Percentiles rank a stretch among this genome's conserved stretches.
Evolutionary conservation across 805 yeast species (phyloP).

Genomic region (Lipomyces spencermartinsiae): DNA sequence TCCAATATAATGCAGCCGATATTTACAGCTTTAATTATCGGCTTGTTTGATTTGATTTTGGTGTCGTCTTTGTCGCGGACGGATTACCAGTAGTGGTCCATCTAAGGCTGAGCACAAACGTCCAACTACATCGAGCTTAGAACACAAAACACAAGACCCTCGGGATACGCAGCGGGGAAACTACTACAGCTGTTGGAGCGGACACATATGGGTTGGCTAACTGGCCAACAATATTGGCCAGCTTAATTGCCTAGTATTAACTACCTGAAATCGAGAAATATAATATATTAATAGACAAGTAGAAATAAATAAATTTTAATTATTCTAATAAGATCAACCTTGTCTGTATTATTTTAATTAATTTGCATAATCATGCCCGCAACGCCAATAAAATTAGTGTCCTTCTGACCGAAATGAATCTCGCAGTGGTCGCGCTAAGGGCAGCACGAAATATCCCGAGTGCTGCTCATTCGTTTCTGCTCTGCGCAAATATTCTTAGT

Average conservation of each 20-base stretch:
- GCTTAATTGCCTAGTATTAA: no score
- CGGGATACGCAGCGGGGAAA: background rate
- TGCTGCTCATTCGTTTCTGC: background rate
- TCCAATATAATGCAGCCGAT: background rate
- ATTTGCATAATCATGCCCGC: background rate
- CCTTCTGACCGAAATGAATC: background rate
- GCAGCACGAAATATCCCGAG: background rate
- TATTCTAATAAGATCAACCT: no score
- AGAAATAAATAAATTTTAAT: no score
- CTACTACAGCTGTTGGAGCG: no score
- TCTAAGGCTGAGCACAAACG: background rate
- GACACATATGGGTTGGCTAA: no score
- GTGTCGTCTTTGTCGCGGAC: background rate
- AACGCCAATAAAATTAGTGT: background rate
- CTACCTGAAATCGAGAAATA: background rate
- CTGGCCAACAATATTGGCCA: no score
- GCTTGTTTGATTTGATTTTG: background rate
- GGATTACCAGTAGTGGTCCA: background rate
- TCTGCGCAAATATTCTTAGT: background rate
- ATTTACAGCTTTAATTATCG: background rate
- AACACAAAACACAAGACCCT: background rate
- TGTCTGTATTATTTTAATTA: no score
- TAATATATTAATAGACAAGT: no score
- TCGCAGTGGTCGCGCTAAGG: background rate
- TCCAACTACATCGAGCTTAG: background rate